Conservation (phyloP, 352 stramenopile genomes). For the Phytopythium mirpurense region DNA sequence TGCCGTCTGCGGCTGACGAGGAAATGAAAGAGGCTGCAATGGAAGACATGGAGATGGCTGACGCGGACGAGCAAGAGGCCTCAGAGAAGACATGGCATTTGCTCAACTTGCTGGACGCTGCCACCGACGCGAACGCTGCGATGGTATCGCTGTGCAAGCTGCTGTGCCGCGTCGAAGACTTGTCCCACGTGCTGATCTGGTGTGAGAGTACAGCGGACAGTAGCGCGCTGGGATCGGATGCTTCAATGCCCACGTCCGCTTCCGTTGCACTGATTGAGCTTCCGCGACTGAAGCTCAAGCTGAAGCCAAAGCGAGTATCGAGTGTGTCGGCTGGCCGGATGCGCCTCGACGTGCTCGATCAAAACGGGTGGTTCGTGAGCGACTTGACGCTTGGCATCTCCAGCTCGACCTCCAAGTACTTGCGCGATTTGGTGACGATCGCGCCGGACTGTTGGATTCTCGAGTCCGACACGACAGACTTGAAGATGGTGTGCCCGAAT, state of each 20-base stretch:
- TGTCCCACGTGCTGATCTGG: slow-evolving; percentile 97
- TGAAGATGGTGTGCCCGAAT: slow-evolving; percentile 76
- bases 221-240: slow-evolving; percentile 14
- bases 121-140: slow-evolving; percentile 32
- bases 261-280: slow-evolving; percentile 96
- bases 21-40: slow-evolving; percentile 47
- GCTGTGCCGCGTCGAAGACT: slow-evolving; percentile 93
- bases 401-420: slow-evolving; percentile 35
- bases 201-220: slow-evolving; percentile 26
- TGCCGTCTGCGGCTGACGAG: slow-evolving; percentile 15
- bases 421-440: slow-evolving; percentile 41
- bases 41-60: slow-evolving; percentile 51
- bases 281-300: slow-evolving; percentile 95
- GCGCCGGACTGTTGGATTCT: slow-evolving; percentile 64
- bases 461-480: slow-evolving; percentile 72
- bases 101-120: slow-evolving; percentile 90
- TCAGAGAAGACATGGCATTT: slow-evolving; percentile 82
- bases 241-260: slow-evolving; percentile 5
- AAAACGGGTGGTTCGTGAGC: slow-evolving; percentile 83
- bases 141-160: slow-evolving; percentile 78
- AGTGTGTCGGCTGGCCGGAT: slow-evolving; percentile 24
- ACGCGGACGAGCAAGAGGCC: slow-evolving; percentile 29
- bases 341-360: slow-evolving; percentile 67
- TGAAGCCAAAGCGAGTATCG: slow-evolving; percentile 59
- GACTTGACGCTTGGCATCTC: slow-evolving; percentile 42